phyloP scores from a whole-genome alignment of 306 rosid genomes.

The Casuarina cunninghamiana region DNA sequence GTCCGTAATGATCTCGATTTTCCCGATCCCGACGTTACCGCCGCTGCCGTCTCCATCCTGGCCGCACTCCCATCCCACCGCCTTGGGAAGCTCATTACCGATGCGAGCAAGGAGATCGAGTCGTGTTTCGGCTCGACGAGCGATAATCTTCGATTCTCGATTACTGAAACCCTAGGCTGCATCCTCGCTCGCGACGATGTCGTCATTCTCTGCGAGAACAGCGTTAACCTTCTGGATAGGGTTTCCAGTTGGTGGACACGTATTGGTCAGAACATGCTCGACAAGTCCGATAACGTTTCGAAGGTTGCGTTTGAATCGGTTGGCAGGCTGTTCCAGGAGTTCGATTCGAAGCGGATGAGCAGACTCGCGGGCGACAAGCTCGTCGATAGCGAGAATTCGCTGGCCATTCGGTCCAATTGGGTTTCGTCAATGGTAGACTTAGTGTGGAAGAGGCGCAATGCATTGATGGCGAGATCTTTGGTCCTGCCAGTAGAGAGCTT shows the following conservation, averaged over 20 bases:
- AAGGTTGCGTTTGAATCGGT: conserved; percentile 95
- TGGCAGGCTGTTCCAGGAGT: conserved; percentile 91
- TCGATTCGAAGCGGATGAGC: conserved; percentile 88
- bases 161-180: conserved; percentile 91
- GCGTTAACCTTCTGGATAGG: conserved; percentile 71
- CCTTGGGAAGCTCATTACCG: conserved; percentile 67
- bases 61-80: conserved; percentile 94
- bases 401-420: conserved; percentile 95
- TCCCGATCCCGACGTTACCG: conserved; percentile 95
- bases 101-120: conserved; percentile 75
- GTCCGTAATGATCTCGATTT: conserved; percentile 83
- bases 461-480: conserved; percentile 86
- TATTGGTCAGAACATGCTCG: conserved; percentile 84
- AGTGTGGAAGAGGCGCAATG: conserved; percentile 91
- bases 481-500: conserved; percentile 90
- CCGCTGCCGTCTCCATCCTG: conserved; percentile 90
- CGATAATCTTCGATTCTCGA: conserved; percentile 79
- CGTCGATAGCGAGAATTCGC: conserved; percentile 90
- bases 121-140: conserved; percentile 75
- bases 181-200: conserved; percentile 95
- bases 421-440: conserved; percentile 92
- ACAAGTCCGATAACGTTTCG: conserved; percentile 74
- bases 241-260: conserved; percentile 93
- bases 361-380: conserved; percentile 88
- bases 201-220: conserved; percentile 90